These are phyloP conservation scores for Dothideomycetidae sp. DNA, from an alignment of 2,329 filamentous ascomycete species.

Conservation along the genomic window DNA sequence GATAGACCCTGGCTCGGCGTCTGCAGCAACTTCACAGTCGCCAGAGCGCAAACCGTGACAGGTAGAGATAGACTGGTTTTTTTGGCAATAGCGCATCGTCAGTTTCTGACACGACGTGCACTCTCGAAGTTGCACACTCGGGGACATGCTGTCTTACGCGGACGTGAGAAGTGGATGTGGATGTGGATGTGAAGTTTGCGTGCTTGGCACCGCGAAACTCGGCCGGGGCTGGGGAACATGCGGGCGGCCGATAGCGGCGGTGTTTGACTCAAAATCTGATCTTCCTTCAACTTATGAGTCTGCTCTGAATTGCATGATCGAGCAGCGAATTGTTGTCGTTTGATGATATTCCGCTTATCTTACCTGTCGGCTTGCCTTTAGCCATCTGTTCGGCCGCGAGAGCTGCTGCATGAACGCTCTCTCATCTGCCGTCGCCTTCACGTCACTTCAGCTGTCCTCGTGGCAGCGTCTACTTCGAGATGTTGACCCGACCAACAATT, in stretches of 20 bases:
- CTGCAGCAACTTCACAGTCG: no score
- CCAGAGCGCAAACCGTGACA: no score
- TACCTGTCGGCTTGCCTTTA: neutral
- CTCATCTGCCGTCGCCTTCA: neutral
- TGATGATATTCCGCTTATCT: no score
- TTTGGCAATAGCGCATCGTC: neutral
- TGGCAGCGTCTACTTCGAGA: constrained; percentile 3
- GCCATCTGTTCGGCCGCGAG: neutral
- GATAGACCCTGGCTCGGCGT: no score
- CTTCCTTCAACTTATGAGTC: neutral
- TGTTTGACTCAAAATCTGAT: constrained; percentile 8
- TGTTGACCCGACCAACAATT: constrained; percentile 8
- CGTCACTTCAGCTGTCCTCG: neutral
- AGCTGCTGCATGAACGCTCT: constrained; percentile 5
- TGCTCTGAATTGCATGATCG: no score
- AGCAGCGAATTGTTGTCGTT: neutral
- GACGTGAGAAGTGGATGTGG: neutral
- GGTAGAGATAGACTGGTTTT: no score
- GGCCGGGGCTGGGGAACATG: no score
- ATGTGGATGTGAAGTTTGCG: neutral
- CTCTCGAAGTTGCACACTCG: no score
- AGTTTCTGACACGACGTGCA: constrained; percentile 4
- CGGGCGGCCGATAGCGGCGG: constrained; percentile 9
- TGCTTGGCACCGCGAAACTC: constrained; percentile 3
- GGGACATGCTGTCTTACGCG: no score